Evolutionary conservation across 352 stramenopile genomes (phyloP), one percentile per base, ranked within the genome.

Genomic region (Phytophthora colocasiae): DNA sequence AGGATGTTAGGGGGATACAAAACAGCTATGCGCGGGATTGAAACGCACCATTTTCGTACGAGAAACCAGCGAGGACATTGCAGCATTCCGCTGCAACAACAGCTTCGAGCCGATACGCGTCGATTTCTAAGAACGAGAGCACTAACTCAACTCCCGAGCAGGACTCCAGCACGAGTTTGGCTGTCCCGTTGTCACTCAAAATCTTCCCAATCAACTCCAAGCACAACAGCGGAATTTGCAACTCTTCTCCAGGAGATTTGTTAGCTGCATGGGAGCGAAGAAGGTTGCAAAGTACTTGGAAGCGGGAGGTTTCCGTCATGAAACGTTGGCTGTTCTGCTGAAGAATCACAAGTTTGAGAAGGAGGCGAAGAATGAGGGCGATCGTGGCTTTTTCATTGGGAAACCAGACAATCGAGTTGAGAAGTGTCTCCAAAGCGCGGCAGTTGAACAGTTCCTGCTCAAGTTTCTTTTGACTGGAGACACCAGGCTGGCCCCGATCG

Each of bases 11-110:
- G n/a, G 14, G 27, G 39, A 22, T 44, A 19, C 11, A 45, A 1
- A 38, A 39, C 36, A 34, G 4, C 11, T 51, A 38, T 38, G 11
- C 34, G 14, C 22, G 7, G 8, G 6, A 19, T 27, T 4, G 32
- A 7, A n/a, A 78, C 78, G 54, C 36, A 91, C 82, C 74, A 67
- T 88, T 81, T 24, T 86, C 66, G 67, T 81, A 83, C 1, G 82
- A 81, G 58, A 80, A 89, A 6, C 80, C 62, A 6, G 76, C 69
- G n/a, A 91, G 71, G 29, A 89, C 55, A 29, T 85, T 84, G 59
- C 73, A 82, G 43, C 78, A 80, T 58, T 89, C 80, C 9, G 67
- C 74, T 17, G 77, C 68, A 27, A 88, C 59, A 10, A 69, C 49
- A 32, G 64, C 44, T 39, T 85, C 67, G 8, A 66, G 50, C 2